Evolutionary conservation across 1,284 basidiomycete genomes (phyloP).

Genomic region (Phenoliferia sp.): DNA sequence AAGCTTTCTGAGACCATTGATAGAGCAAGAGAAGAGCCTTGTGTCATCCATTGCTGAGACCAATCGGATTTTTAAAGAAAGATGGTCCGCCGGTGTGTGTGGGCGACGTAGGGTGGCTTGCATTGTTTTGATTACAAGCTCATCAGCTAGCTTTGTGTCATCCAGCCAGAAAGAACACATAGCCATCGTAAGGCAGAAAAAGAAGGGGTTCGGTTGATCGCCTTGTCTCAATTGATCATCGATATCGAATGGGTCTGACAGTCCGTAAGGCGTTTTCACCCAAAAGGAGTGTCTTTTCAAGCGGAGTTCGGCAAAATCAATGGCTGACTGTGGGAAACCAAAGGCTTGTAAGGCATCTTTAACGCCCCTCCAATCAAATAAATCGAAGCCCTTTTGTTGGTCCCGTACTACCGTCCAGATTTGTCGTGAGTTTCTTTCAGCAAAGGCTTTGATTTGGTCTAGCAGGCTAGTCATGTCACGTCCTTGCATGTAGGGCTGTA

Average conservation of each 20-base stretch:
- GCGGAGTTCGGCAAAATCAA: neutral
- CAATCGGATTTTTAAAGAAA: neutral
- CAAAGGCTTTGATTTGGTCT: neutral
- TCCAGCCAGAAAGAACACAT: neutral
- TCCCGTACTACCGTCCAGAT: neutral
- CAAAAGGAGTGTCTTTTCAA: neutral
- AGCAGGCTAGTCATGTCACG: neutral
- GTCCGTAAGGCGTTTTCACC: neutral
- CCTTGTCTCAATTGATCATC: neutral
- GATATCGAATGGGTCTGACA: neutral
- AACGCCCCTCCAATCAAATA: neutral
- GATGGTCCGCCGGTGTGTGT: neutral
- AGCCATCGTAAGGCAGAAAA: neutral
- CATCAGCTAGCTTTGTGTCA: neutral
- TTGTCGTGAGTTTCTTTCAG: neutral
- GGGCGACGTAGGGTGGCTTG: neutral
- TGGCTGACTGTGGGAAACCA: neutral
- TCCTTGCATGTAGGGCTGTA: neutral
- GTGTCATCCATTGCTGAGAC: neutral
- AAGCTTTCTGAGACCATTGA: neutral
- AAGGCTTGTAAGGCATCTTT: neutral
- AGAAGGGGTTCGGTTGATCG: neutral
- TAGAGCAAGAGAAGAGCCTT: neutral
- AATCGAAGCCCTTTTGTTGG: neutral
- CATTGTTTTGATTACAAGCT: neutral